Base-by-base conservation (phyloP, 305 asterid genomes). In the Coffea humblotiana region DNA sequence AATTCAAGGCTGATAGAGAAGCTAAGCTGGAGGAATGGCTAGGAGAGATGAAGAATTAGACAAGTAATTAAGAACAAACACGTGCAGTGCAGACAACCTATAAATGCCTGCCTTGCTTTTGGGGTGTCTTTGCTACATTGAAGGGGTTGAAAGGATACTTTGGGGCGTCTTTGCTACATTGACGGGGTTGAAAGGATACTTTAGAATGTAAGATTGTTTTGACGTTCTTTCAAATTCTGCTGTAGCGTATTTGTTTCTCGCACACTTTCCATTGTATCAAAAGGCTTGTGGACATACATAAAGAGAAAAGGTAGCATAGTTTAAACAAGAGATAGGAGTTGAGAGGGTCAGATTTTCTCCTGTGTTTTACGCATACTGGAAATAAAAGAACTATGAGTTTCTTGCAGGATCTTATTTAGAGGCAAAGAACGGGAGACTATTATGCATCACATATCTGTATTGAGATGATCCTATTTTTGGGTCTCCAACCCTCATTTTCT, bases 1-100 rank as follows among this genome's bases (percentile, higher is more conserved):
- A 94, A 84, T 94, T 96, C 51, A 92, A 86, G 86, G 98, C 98
- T 63, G 91, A 89, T 80, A 91, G 79, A 88, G 98, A 96, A 82
- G 94, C 94, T 12, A 88, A 91, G 86, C 82, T 96, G 78, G 93
- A 92, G 81, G 95, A 92, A 84, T 96, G 99, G 99, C 82, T 96
- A 79, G 94, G 87, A 83, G 88, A 83, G 78, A 74, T 65, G 19
- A 80, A 86, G 23, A 76, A 78, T 69, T 78, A 82, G 76, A 88
- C 29, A 48, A 64, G 60, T 76, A 43, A 76, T 27, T 52, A 72
- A 67, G 52, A 64, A 16, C 72, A 77, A 64, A 61, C 65, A 48
- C 40, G 56, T n/a, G 65, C 70, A 65, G 70, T 23, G 29, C 25
- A 40, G 35, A 13, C 14, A 45, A 3, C 7, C 7, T 8, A 48